Evolutionary conservation across 2,329 filamentous ascomycete genomes (phyloP).

Genomic region (Trichoderma koningii): DNA sequence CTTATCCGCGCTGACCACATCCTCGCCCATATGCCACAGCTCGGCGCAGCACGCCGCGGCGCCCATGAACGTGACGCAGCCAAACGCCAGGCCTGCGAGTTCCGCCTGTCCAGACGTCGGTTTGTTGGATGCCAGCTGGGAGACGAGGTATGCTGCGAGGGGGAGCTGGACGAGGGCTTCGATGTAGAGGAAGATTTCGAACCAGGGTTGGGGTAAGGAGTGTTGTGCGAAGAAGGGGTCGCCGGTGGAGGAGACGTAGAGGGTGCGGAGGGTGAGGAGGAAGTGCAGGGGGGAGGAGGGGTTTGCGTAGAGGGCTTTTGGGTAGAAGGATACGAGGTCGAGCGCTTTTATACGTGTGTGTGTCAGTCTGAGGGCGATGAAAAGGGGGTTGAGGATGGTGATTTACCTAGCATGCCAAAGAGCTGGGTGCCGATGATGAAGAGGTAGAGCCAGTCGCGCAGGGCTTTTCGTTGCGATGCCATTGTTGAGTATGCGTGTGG

Average conservation of each 20-base stretch:
- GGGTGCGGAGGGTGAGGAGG: constrained; percentile 48
- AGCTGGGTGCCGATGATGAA: constrained; percentile 40
- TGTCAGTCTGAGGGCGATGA: too few relatives aligned
- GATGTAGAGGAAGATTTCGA: constrained; percentile 52
- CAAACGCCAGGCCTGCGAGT: constrained; percentile 55
- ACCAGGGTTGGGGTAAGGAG: constrained; percentile 47
- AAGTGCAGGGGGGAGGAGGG: constrained; percentile 50
- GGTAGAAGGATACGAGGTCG: constrained; percentile 58
- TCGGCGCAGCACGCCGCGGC: constrained; percentile 55
- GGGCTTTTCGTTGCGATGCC: constrained; percentile 17
- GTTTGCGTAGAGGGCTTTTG: constrained; percentile 47
- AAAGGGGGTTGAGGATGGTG: not conserved
- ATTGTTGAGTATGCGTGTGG: not conserved
- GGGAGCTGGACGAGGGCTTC: constrained; percentile 56
- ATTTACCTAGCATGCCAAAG: constrained; percentile 42
- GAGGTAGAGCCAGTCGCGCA: constrained; percentile 42
- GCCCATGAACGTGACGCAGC: constrained; percentile 54
- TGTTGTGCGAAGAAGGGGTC: constrained; percentile 54
- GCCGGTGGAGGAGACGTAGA: constrained; percentile 52
- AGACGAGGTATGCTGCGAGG: constrained; percentile 51
- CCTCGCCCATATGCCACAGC: constrained; percentile 51
- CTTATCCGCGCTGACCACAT: constrained; percentile 46
- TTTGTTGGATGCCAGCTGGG: constrained; percentile 41
- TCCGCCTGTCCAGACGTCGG: constrained; percentile 46
- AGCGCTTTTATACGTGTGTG: constrained; percentile 44